Evolutionary conservation across 169 alveolate genomes (phyloP).

Genomic region (Plasmodium yoelii): DNA sequence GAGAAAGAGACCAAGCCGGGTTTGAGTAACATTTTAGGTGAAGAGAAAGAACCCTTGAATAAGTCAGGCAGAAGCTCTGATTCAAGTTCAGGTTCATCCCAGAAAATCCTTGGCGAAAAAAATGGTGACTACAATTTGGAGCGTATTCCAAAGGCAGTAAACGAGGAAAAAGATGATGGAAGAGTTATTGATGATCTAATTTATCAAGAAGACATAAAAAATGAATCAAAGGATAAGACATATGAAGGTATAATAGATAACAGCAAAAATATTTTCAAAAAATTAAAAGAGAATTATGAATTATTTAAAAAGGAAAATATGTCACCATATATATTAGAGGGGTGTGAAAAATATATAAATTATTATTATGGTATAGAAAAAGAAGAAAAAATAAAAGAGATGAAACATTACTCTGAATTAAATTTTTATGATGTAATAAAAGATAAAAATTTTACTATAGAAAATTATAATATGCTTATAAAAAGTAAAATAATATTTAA

Average conservation of each 20-base stretch:
- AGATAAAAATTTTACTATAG: constrained; percentile 27
- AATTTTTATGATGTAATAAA: constrained; percentile 64
- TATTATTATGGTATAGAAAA: constrained; percentile 75
- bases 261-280: constrained; percentile 54
- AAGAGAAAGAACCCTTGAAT: neutral
- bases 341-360: constrained; percentile 49
- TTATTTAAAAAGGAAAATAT: constrained; percentile 31
- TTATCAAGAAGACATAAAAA: neutral
- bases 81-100: neutral
- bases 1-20: neutral
- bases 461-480: constrained; percentile 59
- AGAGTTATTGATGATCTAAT: neutral
- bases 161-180: neutral
- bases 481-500: constrained; percentile 48
- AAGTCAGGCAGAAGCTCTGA: neutral
- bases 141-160: neutral
- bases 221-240: neutral
- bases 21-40: neutral
- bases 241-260: constrained; percentile 60
- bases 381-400: constrained; percentile 53
- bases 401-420: constrained; percentile 23
- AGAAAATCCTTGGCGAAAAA: neutral
- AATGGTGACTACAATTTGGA: neutral
- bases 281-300: constrained; percentile 44
- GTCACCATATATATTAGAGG: constrained; percentile 43